Base-by-base conservation (phyloP, 768 basidiomycete genomes). In the Rhodotorula toruloides region DNA sequence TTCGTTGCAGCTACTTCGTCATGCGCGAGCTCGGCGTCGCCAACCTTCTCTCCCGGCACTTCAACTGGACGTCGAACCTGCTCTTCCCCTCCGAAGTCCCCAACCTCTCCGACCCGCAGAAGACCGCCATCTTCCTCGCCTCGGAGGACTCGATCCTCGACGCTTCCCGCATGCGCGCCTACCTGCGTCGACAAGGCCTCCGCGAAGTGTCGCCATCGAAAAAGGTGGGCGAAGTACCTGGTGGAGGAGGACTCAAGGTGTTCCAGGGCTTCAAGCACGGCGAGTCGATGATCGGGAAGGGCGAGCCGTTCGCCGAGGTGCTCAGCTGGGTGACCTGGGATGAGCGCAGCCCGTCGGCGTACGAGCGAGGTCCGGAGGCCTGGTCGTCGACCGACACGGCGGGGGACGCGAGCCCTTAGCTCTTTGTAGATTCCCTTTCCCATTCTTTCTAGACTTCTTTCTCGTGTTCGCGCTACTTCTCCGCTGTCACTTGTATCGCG, bases 41-140 rank as follows among this genome's bases (percentile, higher is more conserved):
- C 12, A 88, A 92, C 76, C 84, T 89, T 61, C 81, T 96, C 13
- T 62, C 71, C n/a, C 65, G 73, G 25, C 63, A 65, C 44, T 72
- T 75, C 58, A 52, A 72, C 54, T 71, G 66, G 72, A 81, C 84
- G 44, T 84, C 88, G 17, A 96, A 96, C 75, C 86, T 89, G 16
- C 80, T 97, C 17, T 97, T 88, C 85, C 89, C 84, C 67, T 89
- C 92, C 77, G 88, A 93, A 73, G 91, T 94, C 34, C 65, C 65
- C 2, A 22, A 43, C 52, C n/a, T 54, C 34, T 34, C 64, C 22
- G 85, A 91, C 76, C 82, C 85, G 2, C 70, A 79, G 40, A 86
- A 84, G 74, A 84, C 87, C 0, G 77, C 86, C 55, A 88, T 90
- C 76, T 80, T 93, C 67, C 80, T 96, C 25, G 89, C 90, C n/a